Evolutionary conservation across 1,284 basidiomycete species (phyloP), one percentile per base, ranked within the genome.

Genomic region (Sanghuangporus baumii): DNA sequence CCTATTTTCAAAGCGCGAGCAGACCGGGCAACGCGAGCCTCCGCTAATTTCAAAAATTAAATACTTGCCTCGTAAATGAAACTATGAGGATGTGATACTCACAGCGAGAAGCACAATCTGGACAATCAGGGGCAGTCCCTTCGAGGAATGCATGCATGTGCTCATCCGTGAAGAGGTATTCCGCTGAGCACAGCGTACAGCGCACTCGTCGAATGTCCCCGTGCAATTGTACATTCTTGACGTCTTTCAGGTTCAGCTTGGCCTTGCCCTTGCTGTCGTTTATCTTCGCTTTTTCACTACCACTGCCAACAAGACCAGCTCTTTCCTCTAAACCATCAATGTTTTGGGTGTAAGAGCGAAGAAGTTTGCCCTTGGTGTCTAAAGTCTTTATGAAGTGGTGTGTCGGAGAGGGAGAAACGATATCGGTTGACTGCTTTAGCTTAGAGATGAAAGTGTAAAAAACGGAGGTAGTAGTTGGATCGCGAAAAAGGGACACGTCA

Each of bases 361-460:
- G 75, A 0, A 98, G 78, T 71, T 91, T 94, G 59, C 91, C 90
- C 74, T 94, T 93, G 9, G 80, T 74, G 68, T 96, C 91, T 0
- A 98, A 83, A 6, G 86, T 88, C 70, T 89, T 89, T 65, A 98
- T 86, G 74, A 98, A 96, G 63, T 83, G 82, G 73, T 98, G 96
- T 3, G 96, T 97, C 1, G 86, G 82, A 5, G 94, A 89, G 2
- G 93, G 93, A 55, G 83, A 73, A n/a, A 94, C 93, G 41, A 75
- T 75, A 71, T 94, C 88, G 67, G 96, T 88, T 57, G 91, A 87
- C 54, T 82, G 79, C 70, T 95, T 94, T 63, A 98, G 86, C 70
- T 92, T 86, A 4, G 94, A 91, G 64, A 98, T 94, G 77, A 98
- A 97, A 0, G 93, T 91, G 75, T 96, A 95, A 75, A 98, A 98